These are phyloP conservation scores for Monilinia laxa DNA, from an alignment of 2,329 filamentous ascomycete species.

Conservation along the genomic window DNA sequence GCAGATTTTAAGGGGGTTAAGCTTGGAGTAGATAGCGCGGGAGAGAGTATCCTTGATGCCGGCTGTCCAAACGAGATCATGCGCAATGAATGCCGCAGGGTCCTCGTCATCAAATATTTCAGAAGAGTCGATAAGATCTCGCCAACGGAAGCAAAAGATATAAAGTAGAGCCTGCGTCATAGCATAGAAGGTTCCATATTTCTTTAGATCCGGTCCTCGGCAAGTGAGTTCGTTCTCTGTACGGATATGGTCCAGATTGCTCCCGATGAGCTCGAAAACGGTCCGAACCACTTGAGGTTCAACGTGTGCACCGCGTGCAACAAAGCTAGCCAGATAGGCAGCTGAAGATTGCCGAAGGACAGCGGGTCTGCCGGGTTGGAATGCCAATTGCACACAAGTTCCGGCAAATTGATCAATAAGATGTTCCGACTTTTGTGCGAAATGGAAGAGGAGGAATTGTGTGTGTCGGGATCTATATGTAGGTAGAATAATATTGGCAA, in stretches of 20 bases:
- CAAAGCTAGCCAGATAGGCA: slow-evolving; percentile 91
- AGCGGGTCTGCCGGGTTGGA: slow-evolving; percentile 62
- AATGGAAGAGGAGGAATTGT: slow-evolving; percentile 95
- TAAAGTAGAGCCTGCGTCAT: slow-evolving; percentile 69
- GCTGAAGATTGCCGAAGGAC: slow-evolving; percentile 80
- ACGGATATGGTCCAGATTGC: slow-evolving; percentile 75
- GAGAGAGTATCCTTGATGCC: slow-evolving; percentile 72
- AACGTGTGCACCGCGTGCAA: slow-evolving; percentile 84
- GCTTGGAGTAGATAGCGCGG: slow-evolving; percentile 77
- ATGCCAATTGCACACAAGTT: slow-evolving; percentile 70
- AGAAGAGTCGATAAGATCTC: slow-evolving; percentile 70
- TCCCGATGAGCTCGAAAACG: slow-evolving; percentile 76
- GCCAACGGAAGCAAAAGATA: slow-evolving; percentile 94
- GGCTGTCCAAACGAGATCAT: slow-evolving; percentile 76
- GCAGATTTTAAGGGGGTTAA: slow-evolving; percentile 95
- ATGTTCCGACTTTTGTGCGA: slow-evolving; percentile 76
- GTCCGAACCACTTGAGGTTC: slow-evolving; percentile 73
- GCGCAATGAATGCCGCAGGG: slow-evolving; percentile 58
- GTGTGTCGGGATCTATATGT: slow-evolving; percentile 90
- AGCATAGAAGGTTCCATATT: slow-evolving; percentile 68
- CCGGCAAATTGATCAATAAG: slow-evolving; percentile 82
- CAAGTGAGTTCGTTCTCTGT: slow-evolving; percentile 69
- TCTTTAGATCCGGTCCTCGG: slow-evolving; percentile 74
- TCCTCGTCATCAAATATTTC: slow-evolving; percentile 61
- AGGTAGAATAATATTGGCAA: slow-evolving; percentile 82